These are phyloP conservation scores for Neurospora sp. DNA, from an alignment of 495 filamentous ascomycete genomes.

Conservation along the genomic window DNA sequence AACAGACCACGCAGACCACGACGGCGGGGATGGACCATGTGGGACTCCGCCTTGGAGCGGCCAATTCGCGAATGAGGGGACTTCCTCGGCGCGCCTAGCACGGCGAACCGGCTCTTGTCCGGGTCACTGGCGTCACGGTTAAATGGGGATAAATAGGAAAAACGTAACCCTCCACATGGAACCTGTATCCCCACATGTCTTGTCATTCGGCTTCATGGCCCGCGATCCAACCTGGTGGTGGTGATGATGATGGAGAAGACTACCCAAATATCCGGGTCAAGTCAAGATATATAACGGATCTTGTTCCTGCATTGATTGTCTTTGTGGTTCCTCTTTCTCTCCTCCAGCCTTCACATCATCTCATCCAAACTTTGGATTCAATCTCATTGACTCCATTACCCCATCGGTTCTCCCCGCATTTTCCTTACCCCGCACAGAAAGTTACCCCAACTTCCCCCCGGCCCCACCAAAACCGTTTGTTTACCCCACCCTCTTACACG, in stretches of 20 bases:
- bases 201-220: conserved; percentile 14
- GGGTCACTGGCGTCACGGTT: conserved; percentile 25
- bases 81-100: not conserved
- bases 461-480: not conserved
- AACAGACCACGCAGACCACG: not conserved
- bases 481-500: conserved; percentile 1
- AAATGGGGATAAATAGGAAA: conserved; percentile 39
- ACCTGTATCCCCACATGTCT: conserved; percentile 1
- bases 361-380: not conserved
- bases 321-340: not conserved
- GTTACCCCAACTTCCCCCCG: not conserved
- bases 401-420: not conserved
- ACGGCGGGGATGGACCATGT: not conserved
- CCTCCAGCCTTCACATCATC: not conserved
- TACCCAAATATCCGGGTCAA: not conserved
- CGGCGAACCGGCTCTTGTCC: not conserved
- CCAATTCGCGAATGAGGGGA: not conserved
- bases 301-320: not conserved
- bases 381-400: not conserved
- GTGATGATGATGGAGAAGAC: not conserved
- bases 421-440: not conserved
- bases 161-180: conserved; percentile 7
- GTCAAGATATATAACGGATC: not conserved
- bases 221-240: conserved; percentile 5
- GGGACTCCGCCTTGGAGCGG: not conserved